Percentiles rank a stretch among this genome's conserved stretches.
These are phyloP conservation scores for Sphagnum contortum DNA, from an alignment of 225 moss, liverwort and hornwort species.

Conservation along the genomic window DNA sequence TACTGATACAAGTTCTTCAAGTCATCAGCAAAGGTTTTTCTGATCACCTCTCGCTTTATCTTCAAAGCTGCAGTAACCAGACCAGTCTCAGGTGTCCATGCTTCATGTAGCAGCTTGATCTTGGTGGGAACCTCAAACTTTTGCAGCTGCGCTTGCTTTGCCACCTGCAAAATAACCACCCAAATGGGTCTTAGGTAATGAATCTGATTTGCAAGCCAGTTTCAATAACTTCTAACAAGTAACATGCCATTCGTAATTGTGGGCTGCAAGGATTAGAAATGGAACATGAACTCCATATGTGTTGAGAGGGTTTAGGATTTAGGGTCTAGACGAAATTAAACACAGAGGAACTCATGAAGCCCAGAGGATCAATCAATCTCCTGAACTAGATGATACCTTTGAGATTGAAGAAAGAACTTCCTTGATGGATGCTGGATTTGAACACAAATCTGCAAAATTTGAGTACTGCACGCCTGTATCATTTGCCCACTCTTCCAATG, in stretches of 20 bases:
- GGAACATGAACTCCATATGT: too few species aligned
- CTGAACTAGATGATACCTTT: constrained; percentile 23
- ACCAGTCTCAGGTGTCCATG: constrained; percentile 48
- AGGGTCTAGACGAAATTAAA: too few species aligned
- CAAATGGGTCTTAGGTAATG: neutral
- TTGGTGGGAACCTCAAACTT: constrained; percentile 42
- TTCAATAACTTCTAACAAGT: neutral
- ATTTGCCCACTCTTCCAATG: constrained; percentile 76
- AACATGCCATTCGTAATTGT: too few species aligned
- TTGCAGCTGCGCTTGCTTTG: constrained; percentile 24
- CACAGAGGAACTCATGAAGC: too few species aligned
- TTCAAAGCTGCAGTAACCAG: constrained; percentile 50
- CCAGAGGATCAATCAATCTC: neutral
- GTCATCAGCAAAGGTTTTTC: constrained; percentile 32
- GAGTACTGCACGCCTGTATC: constrained; percentile 33
- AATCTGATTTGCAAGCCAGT: neutral
- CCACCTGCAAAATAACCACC: constrained; percentile 13
- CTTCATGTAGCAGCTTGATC: constrained; percentile 39
- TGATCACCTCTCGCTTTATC: constrained; percentile 38
- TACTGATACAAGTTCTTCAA: constrained; percentile 30
- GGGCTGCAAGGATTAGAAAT: too few species aligned
- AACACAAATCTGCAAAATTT: constrained; percentile 45
- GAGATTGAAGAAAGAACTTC: constrained; percentile 60
- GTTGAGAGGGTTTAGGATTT: too few species aligned
- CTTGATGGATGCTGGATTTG: constrained; percentile 47